phyloP scores from a whole-genome alignment of 768 basidiomycete species.

The Suillus spraguei region DNA sequence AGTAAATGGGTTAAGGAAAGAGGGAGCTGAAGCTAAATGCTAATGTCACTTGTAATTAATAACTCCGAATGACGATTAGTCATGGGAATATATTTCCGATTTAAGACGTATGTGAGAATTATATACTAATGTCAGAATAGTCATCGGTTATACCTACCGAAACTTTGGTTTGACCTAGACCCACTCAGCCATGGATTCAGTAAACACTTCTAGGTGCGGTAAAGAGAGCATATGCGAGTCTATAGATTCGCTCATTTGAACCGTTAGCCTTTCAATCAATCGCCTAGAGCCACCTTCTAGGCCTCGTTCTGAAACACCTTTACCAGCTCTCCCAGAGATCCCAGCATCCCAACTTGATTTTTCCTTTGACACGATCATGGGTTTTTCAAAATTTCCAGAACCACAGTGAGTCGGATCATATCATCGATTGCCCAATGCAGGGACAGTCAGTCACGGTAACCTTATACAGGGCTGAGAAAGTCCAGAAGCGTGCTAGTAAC shows the following conservation, averaged over 20 bases:
- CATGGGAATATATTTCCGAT: constrained; percentile 23
- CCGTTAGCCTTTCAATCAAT: constrained; percentile 23
- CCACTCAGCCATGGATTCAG: constrained; percentile 26
- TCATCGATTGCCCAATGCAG: constrained; percentile 24
- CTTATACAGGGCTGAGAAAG: constrained; percentile 32
- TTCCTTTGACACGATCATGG: constrained; percentile 46
- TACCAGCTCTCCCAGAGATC: constrained; percentile 52
- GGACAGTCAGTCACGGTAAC: constrained; percentile 35
- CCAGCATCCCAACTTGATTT: constrained; percentile 47
- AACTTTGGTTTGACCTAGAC: neutral
- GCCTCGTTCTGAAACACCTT: constrained; percentile 27
- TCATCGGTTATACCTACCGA: constrained; percentile 3
- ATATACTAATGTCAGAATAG: neutral
- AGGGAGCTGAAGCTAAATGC: constrained; percentile 17
- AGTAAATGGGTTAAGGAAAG: constrained; percentile 18
- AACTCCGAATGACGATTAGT: constrained; percentile 32
- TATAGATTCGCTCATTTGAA: constrained; percentile 23
- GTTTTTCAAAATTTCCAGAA: constrained; percentile 21
- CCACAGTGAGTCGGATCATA: constrained; percentile 50
- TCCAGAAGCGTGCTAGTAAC: constrained; percentile 76
- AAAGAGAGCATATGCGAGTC: constrained; percentile 11
- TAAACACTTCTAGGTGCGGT: constrained; percentile 26
- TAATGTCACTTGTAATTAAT: constrained; percentile 28
- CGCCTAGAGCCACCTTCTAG: constrained; percentile 20
- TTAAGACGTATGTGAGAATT: neutral